phyloP scores from a whole-genome alignment of 2,329 filamentous ascomycete species.

The Claviceps fusiformis region DNA sequence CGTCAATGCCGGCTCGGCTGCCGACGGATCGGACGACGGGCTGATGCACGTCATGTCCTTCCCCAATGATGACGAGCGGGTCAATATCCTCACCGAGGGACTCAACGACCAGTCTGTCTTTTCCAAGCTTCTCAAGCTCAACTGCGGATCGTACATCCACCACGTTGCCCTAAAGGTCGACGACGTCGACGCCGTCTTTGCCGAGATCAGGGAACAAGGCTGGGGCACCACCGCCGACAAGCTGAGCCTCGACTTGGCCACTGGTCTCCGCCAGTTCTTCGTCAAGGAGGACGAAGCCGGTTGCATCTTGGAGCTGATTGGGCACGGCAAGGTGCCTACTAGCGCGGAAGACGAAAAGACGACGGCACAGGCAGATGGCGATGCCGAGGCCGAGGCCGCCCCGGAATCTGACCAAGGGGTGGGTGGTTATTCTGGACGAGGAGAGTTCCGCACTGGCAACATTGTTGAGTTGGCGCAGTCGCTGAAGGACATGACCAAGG shows the following conservation, averaged over 20 bases:
- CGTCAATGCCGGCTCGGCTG: not conserved
- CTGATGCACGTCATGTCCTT: not conserved
- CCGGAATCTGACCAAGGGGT: not conserved
- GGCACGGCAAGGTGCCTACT: conserved; percentile 8
- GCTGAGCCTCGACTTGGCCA: not conserved
- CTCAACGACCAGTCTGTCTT: not conserved
- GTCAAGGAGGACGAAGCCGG: not conserved
- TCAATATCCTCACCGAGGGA: not conserved
- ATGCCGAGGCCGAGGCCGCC: not conserved
- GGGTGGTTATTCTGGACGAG: not conserved
- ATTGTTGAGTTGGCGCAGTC: not conserved
- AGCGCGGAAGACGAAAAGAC: not conserved
- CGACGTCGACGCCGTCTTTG: not conserved
- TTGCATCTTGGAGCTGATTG: not conserved
- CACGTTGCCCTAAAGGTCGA: not conserved
- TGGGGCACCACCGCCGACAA: not conserved
- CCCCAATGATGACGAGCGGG: not conserved
- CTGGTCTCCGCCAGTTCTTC: not conserved
- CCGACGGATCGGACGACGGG: not conserved
- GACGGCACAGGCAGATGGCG: not conserved
- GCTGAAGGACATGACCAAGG: not conserved
- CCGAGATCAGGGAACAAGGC: not conserved
- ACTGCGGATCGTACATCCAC: not conserved
- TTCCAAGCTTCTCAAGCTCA: not conserved
- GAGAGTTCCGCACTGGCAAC: not conserved